Evolutionary conservation across 305 asterid genomes (phyloP).

Genomic region (Fraxinus xanthoxyloides): DNA sequence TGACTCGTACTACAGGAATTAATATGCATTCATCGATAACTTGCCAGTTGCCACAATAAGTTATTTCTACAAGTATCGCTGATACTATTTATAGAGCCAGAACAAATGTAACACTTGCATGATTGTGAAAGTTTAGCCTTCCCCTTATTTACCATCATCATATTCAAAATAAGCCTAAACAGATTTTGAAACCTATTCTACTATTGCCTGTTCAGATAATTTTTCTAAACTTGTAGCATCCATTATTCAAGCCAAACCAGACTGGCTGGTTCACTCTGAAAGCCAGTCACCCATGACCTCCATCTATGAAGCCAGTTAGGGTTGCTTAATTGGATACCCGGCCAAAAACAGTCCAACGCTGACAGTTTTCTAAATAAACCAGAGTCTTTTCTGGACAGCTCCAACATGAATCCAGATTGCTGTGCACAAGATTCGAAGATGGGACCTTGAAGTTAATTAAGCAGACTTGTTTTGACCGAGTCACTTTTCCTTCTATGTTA

Average conservation of each 20-base stretch:
- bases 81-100: background rate
- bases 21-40: slow-evolving; percentile 8
- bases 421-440: background rate
- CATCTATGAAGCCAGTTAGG: background rate
- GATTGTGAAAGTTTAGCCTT: background rate
- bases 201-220: background rate
- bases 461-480: background rate
- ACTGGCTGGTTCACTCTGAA: background rate
- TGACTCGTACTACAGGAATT: slow-evolving; percentile 9
- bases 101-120: background rate
- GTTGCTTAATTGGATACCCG: background rate
- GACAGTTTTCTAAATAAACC: background rate
- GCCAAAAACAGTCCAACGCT: background rate
- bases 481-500: background rate
- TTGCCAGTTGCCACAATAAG: background rate
- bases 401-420: background rate
- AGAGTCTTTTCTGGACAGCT: background rate
- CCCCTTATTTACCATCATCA: background rate
- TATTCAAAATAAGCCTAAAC: background rate
- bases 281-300: background rate
- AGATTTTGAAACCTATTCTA: background rate
- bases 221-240: background rate
- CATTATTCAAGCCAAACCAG: background rate
- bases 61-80: background rate
- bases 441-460: background rate